phyloP scores from a whole-genome alignment of 331 rosid species.

The Prunus yedoensis region DNA sequence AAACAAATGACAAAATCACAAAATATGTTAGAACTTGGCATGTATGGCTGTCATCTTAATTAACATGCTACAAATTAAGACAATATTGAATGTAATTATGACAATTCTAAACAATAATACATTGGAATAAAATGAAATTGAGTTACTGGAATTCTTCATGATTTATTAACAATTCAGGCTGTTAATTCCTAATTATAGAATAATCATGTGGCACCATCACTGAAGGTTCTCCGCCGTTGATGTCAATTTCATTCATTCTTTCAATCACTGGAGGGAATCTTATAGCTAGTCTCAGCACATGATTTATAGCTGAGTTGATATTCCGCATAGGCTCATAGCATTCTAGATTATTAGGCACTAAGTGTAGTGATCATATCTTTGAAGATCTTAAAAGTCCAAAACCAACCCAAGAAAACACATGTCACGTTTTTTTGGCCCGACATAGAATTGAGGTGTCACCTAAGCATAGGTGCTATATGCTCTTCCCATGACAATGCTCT shows the following conservation, averaged over 20 bases:
- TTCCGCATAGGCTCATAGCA: conserved; percentile 20
- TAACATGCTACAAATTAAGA: too few species aligned
- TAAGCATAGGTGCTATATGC: not conserved
- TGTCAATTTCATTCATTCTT: conserved; percentile 29
- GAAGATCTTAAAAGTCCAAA: conserved; percentile 30
- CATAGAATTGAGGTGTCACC: not conserved
- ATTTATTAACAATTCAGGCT: too few species aligned
- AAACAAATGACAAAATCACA: too few species aligned
- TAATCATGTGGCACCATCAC: conserved; percentile 10
- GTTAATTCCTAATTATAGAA: too few species aligned
- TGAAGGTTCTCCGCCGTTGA: conserved; percentile 18
- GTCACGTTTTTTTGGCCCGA: conserved; percentile 2
- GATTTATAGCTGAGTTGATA: conserved; percentile 23
- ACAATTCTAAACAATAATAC: too few species aligned
- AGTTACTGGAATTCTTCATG: too few species aligned
- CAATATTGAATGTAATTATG: too few species aligned
- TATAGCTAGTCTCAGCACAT: not conserved
- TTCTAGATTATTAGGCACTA: conserved; percentile 21
- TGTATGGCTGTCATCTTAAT: too few species aligned
- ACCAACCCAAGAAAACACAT: conserved; percentile 8
- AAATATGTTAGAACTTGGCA: too few species aligned
- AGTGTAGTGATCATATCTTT: conserved; percentile 27
- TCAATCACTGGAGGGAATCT: conserved; percentile 6
- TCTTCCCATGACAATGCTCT: not conserved
- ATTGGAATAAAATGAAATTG: too few species aligned